phyloP scores from a whole-genome alignment of 208 protist genomes.

The Acanthamoeba lenticulata region DNA sequence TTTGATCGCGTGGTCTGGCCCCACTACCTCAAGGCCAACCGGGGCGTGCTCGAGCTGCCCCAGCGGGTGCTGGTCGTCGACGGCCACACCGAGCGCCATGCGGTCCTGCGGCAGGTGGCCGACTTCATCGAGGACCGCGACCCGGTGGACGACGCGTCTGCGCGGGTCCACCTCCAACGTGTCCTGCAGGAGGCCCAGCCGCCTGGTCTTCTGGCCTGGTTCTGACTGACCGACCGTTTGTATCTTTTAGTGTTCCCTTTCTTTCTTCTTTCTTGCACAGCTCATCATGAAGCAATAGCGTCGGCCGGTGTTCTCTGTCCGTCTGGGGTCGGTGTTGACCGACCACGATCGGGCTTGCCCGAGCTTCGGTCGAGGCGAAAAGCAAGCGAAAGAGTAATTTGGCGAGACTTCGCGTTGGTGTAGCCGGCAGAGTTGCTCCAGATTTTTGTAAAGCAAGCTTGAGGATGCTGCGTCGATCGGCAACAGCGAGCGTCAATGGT shows the following conservation, averaged over 20 bases:
- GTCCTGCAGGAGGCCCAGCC: background rate
- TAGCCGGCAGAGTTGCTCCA: too few relatives aligned
- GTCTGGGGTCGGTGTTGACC: too few relatives aligned
- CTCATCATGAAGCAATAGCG: too few relatives aligned
- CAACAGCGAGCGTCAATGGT: background rate
- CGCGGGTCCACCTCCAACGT: background rate
- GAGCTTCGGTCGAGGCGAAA: too few relatives aligned
- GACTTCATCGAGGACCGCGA: slow-evolving; percentile 30
- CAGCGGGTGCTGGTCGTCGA: background rate
- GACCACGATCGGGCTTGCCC: too few relatives aligned
- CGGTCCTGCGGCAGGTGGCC: background rate
- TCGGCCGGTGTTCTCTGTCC: too few relatives aligned
- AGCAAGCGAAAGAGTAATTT: background rate
- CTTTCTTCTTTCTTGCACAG: background rate
- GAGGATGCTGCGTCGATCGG: background rate
- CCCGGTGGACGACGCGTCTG: background rate
- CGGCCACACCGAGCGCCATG: background rate
- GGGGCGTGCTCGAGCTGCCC: background rate
- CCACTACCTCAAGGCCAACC: slow-evolving; percentile 14
- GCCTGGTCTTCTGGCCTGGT: background rate
- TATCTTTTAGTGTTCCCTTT: background rate
- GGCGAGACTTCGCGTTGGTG: too few relatives aligned
- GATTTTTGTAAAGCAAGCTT: too few relatives aligned
- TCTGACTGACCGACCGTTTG: background rate
- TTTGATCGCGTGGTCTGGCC: slow-evolving; percentile 35